phyloP scores from a whole-genome alignment of 441 rosid species.

The Theobroma grandiflorum region DNA sequence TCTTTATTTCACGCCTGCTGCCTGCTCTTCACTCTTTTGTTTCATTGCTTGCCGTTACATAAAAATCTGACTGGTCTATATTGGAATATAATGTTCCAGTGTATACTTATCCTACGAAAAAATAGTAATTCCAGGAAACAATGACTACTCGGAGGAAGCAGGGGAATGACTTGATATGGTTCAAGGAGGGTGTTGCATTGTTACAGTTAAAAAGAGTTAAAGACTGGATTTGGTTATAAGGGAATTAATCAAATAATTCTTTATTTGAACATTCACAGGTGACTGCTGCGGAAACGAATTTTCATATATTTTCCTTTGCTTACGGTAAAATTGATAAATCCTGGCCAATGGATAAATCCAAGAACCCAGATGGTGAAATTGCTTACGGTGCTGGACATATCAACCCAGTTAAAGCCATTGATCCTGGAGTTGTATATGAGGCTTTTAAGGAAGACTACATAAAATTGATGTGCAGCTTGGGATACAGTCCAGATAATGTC shows the following conservation, averaged over 20 bases:
- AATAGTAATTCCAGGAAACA: no score
- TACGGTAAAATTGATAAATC: no score
- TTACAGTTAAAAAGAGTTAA: not conserved
- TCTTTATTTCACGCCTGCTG: no score
- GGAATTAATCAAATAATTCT: not conserved
- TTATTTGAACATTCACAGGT: not conserved
- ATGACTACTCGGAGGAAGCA: no score
- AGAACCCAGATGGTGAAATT: constrained; percentile 38
- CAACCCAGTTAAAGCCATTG: constrained; percentile 55
- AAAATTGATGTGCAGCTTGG: constrained; percentile 71
- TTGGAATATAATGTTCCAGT: no score
- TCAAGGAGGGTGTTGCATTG: not conserved
- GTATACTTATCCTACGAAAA: no score
- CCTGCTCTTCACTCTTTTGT: no score
- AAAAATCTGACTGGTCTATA: no score
- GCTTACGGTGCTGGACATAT: constrained; percentile 68
- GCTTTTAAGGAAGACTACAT: constrained; percentile 65
- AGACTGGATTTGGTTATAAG: not conserved
- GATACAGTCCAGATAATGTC: constrained; percentile 56
- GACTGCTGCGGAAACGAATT: not conserved
- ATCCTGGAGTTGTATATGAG: constrained; percentile 61
- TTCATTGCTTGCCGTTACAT: no score
- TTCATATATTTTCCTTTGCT: not conserved
- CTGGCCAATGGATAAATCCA: constrained; percentile 21
- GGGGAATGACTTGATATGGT: no score